Base-by-base conservation (phyloP, 2,329 filamentous ascomycete species). In the Microsporum audouinii region DNA sequence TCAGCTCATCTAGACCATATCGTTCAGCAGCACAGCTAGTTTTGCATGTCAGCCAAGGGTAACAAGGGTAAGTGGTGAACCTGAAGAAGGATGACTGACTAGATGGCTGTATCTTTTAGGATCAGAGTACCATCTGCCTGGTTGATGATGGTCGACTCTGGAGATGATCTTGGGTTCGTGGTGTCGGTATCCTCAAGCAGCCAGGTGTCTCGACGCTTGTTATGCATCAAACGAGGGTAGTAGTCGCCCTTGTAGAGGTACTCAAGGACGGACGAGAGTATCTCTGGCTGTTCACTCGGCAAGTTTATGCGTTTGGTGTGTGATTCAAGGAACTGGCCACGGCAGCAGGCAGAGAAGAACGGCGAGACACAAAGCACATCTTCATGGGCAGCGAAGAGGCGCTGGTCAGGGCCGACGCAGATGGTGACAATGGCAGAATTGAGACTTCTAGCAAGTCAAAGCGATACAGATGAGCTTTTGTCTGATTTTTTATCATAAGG, bases 231-330 rank as follows among this genome's bases (percentile, higher is more conserved):
- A 17, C 88, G 87, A 2, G 91, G 91, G 68, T 87, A 91, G 77
- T 96, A 96, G 75, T 96, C 91, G 65, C 91, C 91, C 76, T 95
- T 95, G 82, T 95, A 95, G 61, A 96, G 84, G 68, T 88, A 96
- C 72, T 96, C 91, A 61, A 96, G 84, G 8, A 96, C 82, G 4
- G 88, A 91, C 5, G 89, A 95, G 74, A 96, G 91, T 69, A 95
- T 87, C 72, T 95, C 90, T 23, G 91, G 90, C 67, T 91, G 87
- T 74, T 96, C 91, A 63, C 92, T 85, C 1, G 89, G 87, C 1
- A 96, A 83, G 58, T 87, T 82, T 71, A 96, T 87, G 60, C 87
- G 85, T 76, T 89, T 91, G 71, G 78, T 80, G 56, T 73, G 71
- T 14, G 78, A 71, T 62, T 82, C 82, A 75, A 84, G 81, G 78